Percentiles rank a stretch among this genome's conserved stretches.
Conservation (phyloP, 345 rosid species). For the Alliaria petiolata region DNA sequence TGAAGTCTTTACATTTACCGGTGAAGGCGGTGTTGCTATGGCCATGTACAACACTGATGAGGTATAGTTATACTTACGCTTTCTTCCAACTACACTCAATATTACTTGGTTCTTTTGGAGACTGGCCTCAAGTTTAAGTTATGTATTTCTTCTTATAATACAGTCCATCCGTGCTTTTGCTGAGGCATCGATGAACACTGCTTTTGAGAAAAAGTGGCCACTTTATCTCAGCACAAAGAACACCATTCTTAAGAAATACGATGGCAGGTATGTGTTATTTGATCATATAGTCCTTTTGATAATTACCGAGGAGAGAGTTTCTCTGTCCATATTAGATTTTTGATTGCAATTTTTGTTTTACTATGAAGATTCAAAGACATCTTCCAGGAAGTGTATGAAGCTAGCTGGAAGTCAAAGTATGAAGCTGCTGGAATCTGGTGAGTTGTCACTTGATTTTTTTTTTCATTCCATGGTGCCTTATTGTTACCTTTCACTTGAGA, state of each 20-base stretch:
- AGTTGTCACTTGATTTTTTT: neutral
- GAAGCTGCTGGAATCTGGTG: constrained; percentile 98
- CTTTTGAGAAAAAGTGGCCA: constrained; percentile 94
- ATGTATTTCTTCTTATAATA: constrained; percentile 11
- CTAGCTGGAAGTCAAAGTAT: constrained; percentile 84
- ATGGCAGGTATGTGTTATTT: constrained; percentile 68
- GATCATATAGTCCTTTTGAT: neutral
- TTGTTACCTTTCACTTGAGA: neutral
- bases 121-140: neutral
- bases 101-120: neutral
- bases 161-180: constrained; percentile 87
- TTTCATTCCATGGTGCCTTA: neutral
- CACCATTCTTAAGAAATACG: constrained; percentile 97
- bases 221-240: constrained; percentile 98
- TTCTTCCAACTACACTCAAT: neutral
- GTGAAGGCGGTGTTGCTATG: constrained; percentile 90
- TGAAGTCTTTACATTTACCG: constrained; percentile 82
- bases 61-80: constrained; percentile 37
- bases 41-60: constrained; percentile 99
- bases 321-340: neutral
- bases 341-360: constrained; percentile 5
- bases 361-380: constrained; percentile 88
- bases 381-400: constrained; percentile 95
- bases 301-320: neutral
- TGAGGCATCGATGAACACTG: constrained; percentile 92